Evolutionary conservation across 2,329 filamentous ascomycete species (phyloP).

Genomic region (Colletotrichum neosansevieriae): DNA sequence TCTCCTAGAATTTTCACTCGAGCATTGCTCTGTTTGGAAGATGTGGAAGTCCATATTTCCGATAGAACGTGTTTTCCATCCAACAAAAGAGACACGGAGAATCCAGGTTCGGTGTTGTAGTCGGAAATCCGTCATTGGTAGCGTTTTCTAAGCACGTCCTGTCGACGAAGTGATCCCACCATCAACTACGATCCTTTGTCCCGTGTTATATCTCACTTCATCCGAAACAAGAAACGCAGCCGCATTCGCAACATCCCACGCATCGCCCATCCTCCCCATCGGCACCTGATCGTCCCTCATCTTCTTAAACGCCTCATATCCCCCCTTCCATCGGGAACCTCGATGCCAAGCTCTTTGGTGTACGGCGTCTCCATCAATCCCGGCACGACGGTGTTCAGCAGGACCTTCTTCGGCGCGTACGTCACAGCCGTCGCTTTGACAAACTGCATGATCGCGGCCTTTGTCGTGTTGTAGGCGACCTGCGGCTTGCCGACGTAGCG

Average conservation of each 20-base stretch:
- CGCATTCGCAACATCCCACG: constrained; percentile 70
- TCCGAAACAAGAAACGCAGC: constrained; percentile 62
- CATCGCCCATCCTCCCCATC: constrained; percentile 69
- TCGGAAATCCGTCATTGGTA: neutral
- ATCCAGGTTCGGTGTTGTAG: neutral
- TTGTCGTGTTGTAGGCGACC: constrained; percentile 64
- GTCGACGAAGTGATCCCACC: constrained; percentile 58
- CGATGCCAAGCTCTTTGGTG: constrained; percentile 51
- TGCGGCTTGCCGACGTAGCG: constrained; percentile 63
- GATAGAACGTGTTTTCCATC: too few relatives aligned
- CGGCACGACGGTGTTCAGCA: constrained; percentile 67
- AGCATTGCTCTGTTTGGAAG: too few relatives aligned
- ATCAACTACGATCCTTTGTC: constrained; percentile 64
- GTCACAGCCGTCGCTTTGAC: constrained; percentile 62
- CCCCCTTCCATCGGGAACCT: constrained; percentile 55
- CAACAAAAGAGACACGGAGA: too few relatives aligned
- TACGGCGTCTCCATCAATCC: constrained; percentile 69
- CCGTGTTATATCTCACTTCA: constrained; percentile 71
- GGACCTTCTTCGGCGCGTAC: constrained; percentile 59
- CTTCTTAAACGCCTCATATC: constrained; percentile 49
- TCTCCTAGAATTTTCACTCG: too few relatives aligned
- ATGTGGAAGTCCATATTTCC: too few relatives aligned
- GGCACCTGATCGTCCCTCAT: constrained; percentile 68
- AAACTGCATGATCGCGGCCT: constrained; percentile 65
- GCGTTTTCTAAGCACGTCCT: neutral